Evolutionary conservation across 2,329 filamentous ascomycete genomes (phyloP), one percentile per base, ranked within the genome.

Genomic region (Pseudocercospora fuligena): DNA sequence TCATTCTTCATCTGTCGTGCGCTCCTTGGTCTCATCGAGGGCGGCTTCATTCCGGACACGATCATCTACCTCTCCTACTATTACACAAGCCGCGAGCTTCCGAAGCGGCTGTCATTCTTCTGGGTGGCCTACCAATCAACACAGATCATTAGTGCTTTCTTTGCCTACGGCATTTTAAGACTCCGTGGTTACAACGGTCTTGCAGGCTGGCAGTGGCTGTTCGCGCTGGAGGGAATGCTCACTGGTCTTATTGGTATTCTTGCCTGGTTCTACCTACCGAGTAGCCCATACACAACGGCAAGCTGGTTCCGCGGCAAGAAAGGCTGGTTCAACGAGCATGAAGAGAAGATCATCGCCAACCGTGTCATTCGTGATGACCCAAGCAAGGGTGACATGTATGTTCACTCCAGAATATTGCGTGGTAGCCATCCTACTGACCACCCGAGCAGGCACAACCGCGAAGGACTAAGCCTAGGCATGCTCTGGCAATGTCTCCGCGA

Each of bases 61-160:
- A 85, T 91, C 11, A 80, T 91, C 0, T 93, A 90, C 77, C 81
- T 92, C 5, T 89, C 87, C 3, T 93, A 93, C 77, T 94, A 90
- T 78, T 94, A 93, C 80, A 93, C 87, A 54, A 87, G 87, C 0
- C 84, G 84, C 61, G 91, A 93, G 75, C 81, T 94, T 0, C 89
- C 90, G 0, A 84, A 86, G 11, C 85, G 91, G 0, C 79, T 93
- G 19, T 87, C 87, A 70, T 87, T 84, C 73, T 93, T 93, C 79
- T 93, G 90, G 91, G 87, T 58, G 2, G 85, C 89, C 0, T 87
- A 90, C 12, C 85, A 85, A 64, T 82, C 82, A 0, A 85, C 85
- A 0, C 82, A 85, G 47, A 86, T 89, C 33, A 71, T 85, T 3
- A 82, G 86, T 0, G 85, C 87, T 1, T 87, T 88, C 69, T 75